phyloP scores from a whole-genome alignment of 1,284 basidiomycete genomes.

The Apiotrichum mycotoxinovorans region DNA sequence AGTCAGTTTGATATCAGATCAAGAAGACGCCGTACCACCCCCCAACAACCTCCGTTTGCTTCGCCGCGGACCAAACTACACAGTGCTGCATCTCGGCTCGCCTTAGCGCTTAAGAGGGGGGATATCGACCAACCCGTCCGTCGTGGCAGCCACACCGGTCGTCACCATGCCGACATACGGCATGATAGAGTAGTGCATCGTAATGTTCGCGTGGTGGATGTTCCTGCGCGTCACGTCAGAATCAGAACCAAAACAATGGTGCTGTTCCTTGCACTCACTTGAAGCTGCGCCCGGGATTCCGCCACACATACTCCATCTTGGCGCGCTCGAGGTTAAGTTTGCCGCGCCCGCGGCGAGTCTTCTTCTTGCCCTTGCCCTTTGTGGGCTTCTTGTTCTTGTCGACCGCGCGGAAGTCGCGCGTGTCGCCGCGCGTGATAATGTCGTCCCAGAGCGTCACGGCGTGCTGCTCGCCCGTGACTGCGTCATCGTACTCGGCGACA shows the following conservation, averaged over 20 bases:
- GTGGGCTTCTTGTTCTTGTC: constrained; percentile 8
- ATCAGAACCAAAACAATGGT: background rate
- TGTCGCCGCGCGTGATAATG: constrained; percentile 42
- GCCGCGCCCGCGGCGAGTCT: constrained; percentile 1
- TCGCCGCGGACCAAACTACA: too few species aligned
- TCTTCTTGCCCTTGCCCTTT: constrained; percentile 5
- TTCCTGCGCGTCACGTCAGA: constrained; percentile 25
- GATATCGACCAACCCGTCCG: constrained; percentile 29
- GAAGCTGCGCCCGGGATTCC: constrained; percentile 43
- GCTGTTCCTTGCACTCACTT: too few species aligned
- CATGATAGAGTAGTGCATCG: constrained; percentile 50
- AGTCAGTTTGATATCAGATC: too few species aligned
- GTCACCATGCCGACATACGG: constrained; percentile 50
- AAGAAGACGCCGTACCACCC: too few species aligned
- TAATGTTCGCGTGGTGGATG: constrained; percentile 43
- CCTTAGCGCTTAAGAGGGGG: background rate
- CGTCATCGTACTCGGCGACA: constrained; percentile 43
- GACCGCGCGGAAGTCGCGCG: constrained; percentile 39
- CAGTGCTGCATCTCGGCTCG: background rate
- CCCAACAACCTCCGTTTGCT: too few species aligned
- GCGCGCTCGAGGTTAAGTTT: constrained; percentile 40
- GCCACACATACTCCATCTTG: constrained; percentile 47
- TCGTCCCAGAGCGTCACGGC: constrained; percentile 51
- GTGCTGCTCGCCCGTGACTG: constrained; percentile 26
- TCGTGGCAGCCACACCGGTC: constrained; percentile 46